Percentiles rank a stretch among this genome's conserved stretches.
Evolutionary conservation across 371 early-diverging fungal species (phyloP).

Genomic region (Mortierella sp.): DNA sequence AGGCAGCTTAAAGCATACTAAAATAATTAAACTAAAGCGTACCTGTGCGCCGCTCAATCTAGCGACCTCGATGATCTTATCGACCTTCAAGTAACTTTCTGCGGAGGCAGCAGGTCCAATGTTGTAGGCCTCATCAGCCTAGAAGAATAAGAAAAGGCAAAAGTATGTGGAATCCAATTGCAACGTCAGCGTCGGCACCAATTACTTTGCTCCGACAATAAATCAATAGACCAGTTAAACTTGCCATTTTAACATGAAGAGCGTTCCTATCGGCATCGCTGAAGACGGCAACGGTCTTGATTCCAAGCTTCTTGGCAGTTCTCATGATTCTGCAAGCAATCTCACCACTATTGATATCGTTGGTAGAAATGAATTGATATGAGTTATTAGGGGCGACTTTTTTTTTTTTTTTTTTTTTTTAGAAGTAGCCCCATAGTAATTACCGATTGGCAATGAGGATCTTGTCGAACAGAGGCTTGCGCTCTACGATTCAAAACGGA

Average conservation of each 20-base stretch:
- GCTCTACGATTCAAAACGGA: conserved; percentile 52
- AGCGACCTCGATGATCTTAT: conserved; percentile 89
- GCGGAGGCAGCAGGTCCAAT: conserved; percentile 91
- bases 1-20: not conserved
- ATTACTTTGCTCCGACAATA: no score
- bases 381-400: not conserved
- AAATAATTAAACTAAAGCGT: conserved; percentile 14
- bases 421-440: not conserved
- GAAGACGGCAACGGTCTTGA: conserved; percentile 96
- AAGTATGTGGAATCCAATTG: no score
- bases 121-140: conserved; percentile 94
- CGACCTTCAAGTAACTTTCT: conserved; percentile 88
- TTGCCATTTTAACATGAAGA: conserved; percentile 83
- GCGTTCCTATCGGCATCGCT: conserved; percentile 92
- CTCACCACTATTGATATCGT: conserved; percentile 72
- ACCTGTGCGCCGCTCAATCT: conserved; percentile 87
- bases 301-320: conserved; percentile 90
- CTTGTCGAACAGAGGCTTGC: conserved; percentile 86
- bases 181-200: no score
- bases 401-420: not conserved
- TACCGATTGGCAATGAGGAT: conserved; percentile 90
- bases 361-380: not conserved
- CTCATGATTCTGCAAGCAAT: conserved; percentile 92
- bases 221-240: not conserved
- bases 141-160: not conserved